phyloP scores from a whole-genome alignment of 192 early-diverging fungal genomes.

The Gorgonomyces haynaldii region DNA sequence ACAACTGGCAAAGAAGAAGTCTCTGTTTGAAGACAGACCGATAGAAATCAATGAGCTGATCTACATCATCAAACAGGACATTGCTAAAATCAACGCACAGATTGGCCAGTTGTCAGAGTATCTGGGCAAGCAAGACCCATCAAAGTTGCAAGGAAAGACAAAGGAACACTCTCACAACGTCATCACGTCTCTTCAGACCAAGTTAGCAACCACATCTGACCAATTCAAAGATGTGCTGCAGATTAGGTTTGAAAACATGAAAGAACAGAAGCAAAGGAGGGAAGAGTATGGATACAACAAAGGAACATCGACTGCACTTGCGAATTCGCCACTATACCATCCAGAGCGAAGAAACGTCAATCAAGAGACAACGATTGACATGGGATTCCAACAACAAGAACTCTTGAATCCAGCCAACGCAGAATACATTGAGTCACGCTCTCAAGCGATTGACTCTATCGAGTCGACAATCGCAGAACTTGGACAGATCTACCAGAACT shows the following conservation, averaged over 20 bases:
- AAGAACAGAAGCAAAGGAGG: conserved; percentile 73
- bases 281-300: conserved; percentile 65
- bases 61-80: conserved; percentile 90
- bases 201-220: conserved; percentile 77
- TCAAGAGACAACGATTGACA: conserved; percentile 31
- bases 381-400: conserved; percentile 48
- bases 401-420: conserved; percentile 46
- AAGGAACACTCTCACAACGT: conserved; percentile 86
- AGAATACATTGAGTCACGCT: conserved; percentile 80
- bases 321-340: conserved; percentile 52
- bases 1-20: conserved; percentile 85
- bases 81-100: conserved; percentile 85
- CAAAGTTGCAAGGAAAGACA: conserved; percentile 43
- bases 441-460: conserved; percentile 87
- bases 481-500: conserved; percentile 76
- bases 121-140: conserved; percentile 38
- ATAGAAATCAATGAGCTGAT: conserved; percentile 92
- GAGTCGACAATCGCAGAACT: conserved; percentile 95
- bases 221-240: conserved; percentile 95
- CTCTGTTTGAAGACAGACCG: conserved; percentile 94
- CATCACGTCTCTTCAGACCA: conserved; percentile 83
- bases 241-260: conserved; percentile 89
- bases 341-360: conserved; percentile 27
- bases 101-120: conserved; percentile 76
- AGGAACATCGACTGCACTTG: conserved; percentile 1